phyloP scores from a whole-genome alignment of 75 land plant genomes.

The Pinus taeda region DNA sequence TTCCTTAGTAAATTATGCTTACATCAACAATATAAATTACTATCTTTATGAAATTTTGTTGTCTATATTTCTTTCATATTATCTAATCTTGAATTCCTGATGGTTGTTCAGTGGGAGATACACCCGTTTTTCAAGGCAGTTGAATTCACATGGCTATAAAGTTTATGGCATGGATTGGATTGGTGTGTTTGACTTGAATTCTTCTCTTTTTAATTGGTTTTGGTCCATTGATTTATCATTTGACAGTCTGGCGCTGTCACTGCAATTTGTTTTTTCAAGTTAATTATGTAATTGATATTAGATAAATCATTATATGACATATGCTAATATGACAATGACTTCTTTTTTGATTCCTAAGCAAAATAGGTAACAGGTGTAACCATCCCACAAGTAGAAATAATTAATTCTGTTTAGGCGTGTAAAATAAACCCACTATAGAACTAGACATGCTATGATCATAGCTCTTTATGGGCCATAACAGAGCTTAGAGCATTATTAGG shows the following conservation, averaged over 20 bases:
- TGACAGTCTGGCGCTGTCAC: not conserved
- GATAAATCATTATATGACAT: not conserved
- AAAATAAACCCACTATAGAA: too few species aligned
- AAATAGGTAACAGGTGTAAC: not conserved
- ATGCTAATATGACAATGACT: not conserved
- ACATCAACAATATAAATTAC: not conserved
- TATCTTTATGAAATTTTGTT: not conserved
- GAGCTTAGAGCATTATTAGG: too few species aligned
- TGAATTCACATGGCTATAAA: constrained; percentile 65
- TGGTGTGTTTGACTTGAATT: constrained; percentile 43
- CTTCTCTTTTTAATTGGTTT: not conserved
- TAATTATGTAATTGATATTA: not conserved
- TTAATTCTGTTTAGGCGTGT: too few species aligned
- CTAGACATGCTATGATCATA: too few species aligned
- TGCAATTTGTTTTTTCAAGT: not conserved
- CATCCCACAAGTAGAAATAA: too few species aligned
- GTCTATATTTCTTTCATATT: not conserved
- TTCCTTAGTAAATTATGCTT: not conserved
- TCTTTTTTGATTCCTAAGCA: not conserved
- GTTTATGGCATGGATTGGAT: constrained; percentile 95
- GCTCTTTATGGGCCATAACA: too few species aligned
- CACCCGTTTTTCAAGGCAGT: constrained; percentile 58
- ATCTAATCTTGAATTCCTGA: not conserved
- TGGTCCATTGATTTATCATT: not conserved
- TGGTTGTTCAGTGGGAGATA: constrained; percentile 74